Conservation (phyloP, 352 stramenopile species). For the Phytophthora podocarpi region DNA sequence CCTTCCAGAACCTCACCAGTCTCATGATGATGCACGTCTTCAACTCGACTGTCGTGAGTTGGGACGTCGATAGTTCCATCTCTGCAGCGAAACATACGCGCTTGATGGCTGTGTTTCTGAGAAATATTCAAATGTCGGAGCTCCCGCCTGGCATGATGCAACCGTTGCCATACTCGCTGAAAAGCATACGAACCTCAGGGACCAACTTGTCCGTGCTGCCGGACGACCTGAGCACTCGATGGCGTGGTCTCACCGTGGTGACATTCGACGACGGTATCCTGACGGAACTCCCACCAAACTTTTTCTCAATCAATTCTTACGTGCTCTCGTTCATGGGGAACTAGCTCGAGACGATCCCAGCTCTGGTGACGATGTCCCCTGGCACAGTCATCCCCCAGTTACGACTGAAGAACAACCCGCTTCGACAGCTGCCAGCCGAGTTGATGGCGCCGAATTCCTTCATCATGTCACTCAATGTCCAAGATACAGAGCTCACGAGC, state of each 20-base stretch:
- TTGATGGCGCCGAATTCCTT: constrained; percentile 13
- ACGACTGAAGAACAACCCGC: constrained; percentile 15
- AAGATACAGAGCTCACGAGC: constrained; percentile 8
- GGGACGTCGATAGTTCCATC: constrained; percentile 15
- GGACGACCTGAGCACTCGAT: constrained; percentile 12
- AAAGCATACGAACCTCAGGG: constrained; percentile 21
- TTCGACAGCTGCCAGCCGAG: constrained; percentile 14
- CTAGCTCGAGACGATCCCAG: constrained; percentile 12
- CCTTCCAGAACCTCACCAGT: constrained; percentile 8
- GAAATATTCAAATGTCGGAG: constrained; percentile 8
- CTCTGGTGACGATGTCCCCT: constrained; percentile 23
- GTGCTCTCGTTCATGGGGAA: constrained; percentile 16
- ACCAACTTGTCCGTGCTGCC: constrained; percentile 16
- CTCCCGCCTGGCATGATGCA: constrained; percentile 18
- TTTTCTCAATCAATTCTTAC: constrained; percentile 23
- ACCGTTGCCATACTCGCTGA: constrained; percentile 3
- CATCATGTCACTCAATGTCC: constrained; percentile 25
- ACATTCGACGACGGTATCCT: constrained; percentile 24
- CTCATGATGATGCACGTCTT: constrained; percentile 19
- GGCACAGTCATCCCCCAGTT: constrained; percentile 26
- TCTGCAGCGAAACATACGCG: constrained; percentile 12
- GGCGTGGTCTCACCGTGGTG: constrained; percentile 7
- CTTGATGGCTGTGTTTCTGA: constrained; percentile 14
- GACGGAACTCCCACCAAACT: constrained; percentile 24
- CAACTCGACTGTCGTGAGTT: constrained; percentile 23